A percentile compares a stretch with the other conserved stretches of the same genome.
phyloP scores from a whole-genome alignment of 768 basidiomycete genomes.

The Termitomyces sp. region DNA sequence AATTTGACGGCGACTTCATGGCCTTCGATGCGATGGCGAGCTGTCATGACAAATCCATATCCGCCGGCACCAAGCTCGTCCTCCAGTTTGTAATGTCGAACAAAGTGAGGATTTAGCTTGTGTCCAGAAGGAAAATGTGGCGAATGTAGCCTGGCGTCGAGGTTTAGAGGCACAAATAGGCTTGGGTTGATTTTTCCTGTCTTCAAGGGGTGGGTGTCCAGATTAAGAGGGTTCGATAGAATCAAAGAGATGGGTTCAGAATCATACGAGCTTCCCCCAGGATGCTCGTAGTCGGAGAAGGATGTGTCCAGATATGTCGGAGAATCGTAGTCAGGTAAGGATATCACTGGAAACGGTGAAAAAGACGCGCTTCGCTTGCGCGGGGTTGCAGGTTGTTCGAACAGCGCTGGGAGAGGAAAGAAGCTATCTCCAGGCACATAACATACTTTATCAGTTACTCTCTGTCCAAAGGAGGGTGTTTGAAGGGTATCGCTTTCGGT shows the following conservation, averaged over 20 bases:
- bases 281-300: conserved; percentile 11
- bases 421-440: conserved; percentile 4
- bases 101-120: conserved; percentile 55
- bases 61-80: conserved; percentile 88
- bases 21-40: conserved; percentile 51
- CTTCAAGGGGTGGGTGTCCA: conserved; percentile 7
- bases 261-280: conserved; percentile 1
- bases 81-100: conserved; percentile 51
- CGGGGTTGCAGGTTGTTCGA: conserved; percentile 3
- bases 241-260: conserved; percentile 1
- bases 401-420: conserved; percentile 5
- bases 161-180: conserved; percentile 19
- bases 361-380: conserved; percentile 4
- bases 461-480: conserved; percentile 31
- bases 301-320: conserved; percentile 6
- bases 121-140: conserved; percentile 56
- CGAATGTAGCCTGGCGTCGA: conserved; percentile 31
- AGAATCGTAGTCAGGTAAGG: conserved; percentile 9
- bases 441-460: background rate
- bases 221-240: conserved; percentile 7
- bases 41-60: conserved; percentile 94
- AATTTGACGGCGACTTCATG: conserved; percentile 92
- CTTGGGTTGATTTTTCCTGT: conserved; percentile 5
- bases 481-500: conserved; percentile 36
- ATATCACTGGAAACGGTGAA: conserved; percentile 8